phyloP scores from a whole-genome alignment of 2,329 filamentous ascomycete species.

The Canariomyces notabilis region DNA sequence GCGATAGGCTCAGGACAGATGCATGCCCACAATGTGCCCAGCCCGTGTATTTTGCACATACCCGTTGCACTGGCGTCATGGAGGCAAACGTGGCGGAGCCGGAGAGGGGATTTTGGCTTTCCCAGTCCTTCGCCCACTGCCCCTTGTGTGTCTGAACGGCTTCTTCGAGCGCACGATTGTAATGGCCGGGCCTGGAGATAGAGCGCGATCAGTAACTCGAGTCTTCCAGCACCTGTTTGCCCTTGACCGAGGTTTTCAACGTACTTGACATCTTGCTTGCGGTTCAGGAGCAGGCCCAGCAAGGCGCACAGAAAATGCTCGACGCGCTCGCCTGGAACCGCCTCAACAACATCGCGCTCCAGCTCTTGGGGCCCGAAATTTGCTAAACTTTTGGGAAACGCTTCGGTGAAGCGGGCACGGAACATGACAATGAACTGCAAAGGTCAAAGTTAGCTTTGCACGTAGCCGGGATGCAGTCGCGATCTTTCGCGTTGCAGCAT shows the following conservation, averaged over 20 bases:
- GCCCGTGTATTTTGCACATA: no score
- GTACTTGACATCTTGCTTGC: slow-evolving; percentile 98
- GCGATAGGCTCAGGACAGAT: neutral
- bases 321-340: slow-evolving; percentile 73
- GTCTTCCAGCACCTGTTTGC: neutral
- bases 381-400: slow-evolving; percentile 78
- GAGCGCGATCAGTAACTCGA: slow-evolving; percentile 19
- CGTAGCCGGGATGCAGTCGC: slow-evolving; percentile 35
- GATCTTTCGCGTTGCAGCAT: slow-evolving; percentile 47
- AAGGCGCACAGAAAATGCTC: slow-evolving; percentile 88
- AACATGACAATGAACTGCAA: slow-evolving; percentile 95
- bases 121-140: slow-evolving; percentile 87
- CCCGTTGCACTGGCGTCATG: slow-evolving; percentile 76
- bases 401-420: slow-evolving; percentile 84
- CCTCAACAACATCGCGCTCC: slow-evolving; percentile 76
- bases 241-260: slow-evolving; percentile 31
- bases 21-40: no score
- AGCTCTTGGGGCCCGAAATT: slow-evolving; percentile 95
- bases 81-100: slow-evolving; percentile 75
- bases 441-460: slow-evolving; percentile 31
- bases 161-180: slow-evolving; percentile 89
- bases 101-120: slow-evolving; percentile 73
- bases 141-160: slow-evolving; percentile 76
- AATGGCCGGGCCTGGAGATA: slow-evolving; percentile 72
- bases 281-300: slow-evolving; percentile 81